Base-by-base conservation (phyloP, 805 yeast species). In the Cyberlindnera mississippiensis region DNA sequence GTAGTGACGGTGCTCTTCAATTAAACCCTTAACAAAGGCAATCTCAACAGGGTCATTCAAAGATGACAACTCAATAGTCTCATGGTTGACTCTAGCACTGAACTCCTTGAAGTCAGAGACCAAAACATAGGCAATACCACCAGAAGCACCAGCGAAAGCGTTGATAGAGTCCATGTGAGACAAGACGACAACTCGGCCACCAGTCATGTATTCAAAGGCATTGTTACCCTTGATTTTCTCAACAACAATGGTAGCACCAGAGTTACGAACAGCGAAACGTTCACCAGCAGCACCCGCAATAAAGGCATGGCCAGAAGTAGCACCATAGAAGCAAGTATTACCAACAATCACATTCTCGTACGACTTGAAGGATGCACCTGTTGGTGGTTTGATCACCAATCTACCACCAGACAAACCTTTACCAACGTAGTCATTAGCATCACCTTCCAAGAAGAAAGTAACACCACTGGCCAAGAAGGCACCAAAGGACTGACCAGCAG, bases 191-290 rank as follows among this genome's bases (percentile, higher is more conserved):
- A 93, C 96, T 57, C 98, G 80, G 63, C 99, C 99, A 64, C 99
- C 98, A 55, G 98, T 90, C 99, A 91, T 91, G 70, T 91, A 91
- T 69, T 91, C 99, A 71, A 97, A 91, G 39, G 99, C 99, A 64
- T 91, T 97, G 65, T 91, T 96, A 71, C 99, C 99, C 50, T 86
- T 82, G 44, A 68, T 61, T 60, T 96, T 96, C 68, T 91, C 99
- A 52, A 88, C 89, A 48, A 93, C 97, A 50, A 96, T 93, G 42
- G 84, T 84, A 33, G 98, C 98, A 66, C 99, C 99, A 24, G 98
- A 93, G 76, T 91, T 91, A 73, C 99, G 85, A 45, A 91, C 99
- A 15, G 95, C 96, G 64, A 91, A 91, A 67, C 99, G 82, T 73
- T 91, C 99, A 50, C 99, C 98, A 31, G 96, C 98, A 65, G 90